phyloP scores from a whole-genome alignment of 2,329 filamentous ascomycete genomes.

The Colletotrichum sp. region DNA sequence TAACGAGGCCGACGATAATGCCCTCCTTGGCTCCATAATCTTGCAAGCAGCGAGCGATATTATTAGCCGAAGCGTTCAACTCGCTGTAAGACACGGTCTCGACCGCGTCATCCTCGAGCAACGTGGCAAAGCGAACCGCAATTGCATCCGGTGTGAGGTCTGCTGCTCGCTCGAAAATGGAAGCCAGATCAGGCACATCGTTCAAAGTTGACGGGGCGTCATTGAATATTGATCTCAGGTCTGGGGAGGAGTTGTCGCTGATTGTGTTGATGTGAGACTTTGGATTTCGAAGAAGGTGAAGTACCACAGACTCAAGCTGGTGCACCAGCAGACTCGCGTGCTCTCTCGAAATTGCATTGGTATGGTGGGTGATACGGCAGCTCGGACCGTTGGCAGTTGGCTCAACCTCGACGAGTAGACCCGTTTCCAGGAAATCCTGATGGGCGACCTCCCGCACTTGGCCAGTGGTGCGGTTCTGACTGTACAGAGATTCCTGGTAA shows the following conservation, averaged over 20 bases:
- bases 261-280: not conserved
- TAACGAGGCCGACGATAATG: conserved; percentile 72
- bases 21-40: conserved; percentile 51
- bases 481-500: conserved; percentile 77
- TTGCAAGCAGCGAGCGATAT: conserved; percentile 60
- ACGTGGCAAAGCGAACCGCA: conserved; percentile 69
- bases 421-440: conserved; percentile 77
- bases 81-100: conserved; percentile 65
- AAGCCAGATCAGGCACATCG: conserved; percentile 49
- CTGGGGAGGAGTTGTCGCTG: conserved; percentile 32
- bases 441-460: conserved; percentile 62
- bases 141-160: conserved; percentile 51
- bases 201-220: conserved; percentile 34
- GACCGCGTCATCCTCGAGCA: conserved; percentile 42
- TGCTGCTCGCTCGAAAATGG: conserved; percentile 60
- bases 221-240: conserved; percentile 57
- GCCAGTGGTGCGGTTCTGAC: conserved; percentile 24
- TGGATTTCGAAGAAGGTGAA: conserved; percentile 27
- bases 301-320: conserved; percentile 64
- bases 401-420: conserved; percentile 77
- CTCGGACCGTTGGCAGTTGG: conserved; percentile 52
- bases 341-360: conserved; percentile 51
- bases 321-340: conserved; percentile 62
- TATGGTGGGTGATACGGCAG: conserved; percentile 54
- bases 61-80: conserved; percentile 64